phyloP scores from a whole-genome alignment of 2,329 filamentous ascomycete species.

The Berkeleyomyces basicola region DNA sequence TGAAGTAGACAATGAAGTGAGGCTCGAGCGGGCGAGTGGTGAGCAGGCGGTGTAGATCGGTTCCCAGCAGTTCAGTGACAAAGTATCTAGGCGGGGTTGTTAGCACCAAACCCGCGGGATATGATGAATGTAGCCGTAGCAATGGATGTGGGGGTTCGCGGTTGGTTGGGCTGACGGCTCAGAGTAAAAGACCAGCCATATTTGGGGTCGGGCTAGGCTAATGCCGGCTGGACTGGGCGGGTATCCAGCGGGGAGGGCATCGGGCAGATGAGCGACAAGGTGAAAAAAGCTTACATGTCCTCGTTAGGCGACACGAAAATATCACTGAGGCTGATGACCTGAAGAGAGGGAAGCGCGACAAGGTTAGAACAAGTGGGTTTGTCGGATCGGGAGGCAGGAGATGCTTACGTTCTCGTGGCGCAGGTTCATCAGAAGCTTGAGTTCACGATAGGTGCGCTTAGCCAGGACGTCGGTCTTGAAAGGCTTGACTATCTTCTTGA shows the following conservation, averaged over 20 bases:
- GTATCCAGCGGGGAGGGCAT: neutral
- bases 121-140: too few species aligned
- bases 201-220: neutral
- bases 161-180: too few species aligned
- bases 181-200: too few species aligned
- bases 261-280: constrained; percentile 11
- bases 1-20: constrained; percentile 99
- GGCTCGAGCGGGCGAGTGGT: constrained; percentile 94
- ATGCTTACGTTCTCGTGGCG: constrained; percentile 80
- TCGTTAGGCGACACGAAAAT: constrained; percentile 99
- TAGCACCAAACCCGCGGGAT: neutral
- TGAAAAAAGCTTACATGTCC: constrained; percentile 59
- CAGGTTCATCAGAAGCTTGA: constrained; percentile 94
- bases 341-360: constrained; percentile 15
- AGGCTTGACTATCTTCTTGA: constrained; percentile 99
- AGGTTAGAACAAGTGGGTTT: constrained; percentile 5
- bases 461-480: constrained; percentile 98
- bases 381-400: neutral
- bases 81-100: constrained; percentile 52
- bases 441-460: constrained; percentile 91
- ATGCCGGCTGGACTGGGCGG: too few species aligned
- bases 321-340: constrained; percentile 96
- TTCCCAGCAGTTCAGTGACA: constrained; percentile 92
- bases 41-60: constrained; percentile 85
- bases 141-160: too few species aligned